A percentile compares a stretch with the other conserved stretches of the same genome.
phyloP scores from a whole-genome alignment of 2,329 filamentous ascomycete genomes.

The Myriangium duriaei region DNA sequence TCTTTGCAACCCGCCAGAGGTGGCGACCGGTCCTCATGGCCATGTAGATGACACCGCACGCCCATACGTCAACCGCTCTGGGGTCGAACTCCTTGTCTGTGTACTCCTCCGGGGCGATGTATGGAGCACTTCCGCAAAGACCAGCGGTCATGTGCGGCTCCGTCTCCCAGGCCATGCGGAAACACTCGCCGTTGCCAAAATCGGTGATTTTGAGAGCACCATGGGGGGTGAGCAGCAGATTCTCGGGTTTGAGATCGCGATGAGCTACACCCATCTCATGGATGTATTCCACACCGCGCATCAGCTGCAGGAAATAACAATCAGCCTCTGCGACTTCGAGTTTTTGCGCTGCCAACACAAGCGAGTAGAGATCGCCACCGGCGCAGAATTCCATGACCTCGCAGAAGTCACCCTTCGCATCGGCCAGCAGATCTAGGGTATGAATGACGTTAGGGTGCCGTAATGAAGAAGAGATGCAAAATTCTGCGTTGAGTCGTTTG shows the following conservation, averaged over 20 bases:
- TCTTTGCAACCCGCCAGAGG: constrained; percentile 92
- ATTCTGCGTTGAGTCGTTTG: constrained; percentile 92
- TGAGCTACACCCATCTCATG: constrained; percentile 99
- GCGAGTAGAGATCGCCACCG: constrained; percentile 86
- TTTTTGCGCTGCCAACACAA: constrained; percentile 82
- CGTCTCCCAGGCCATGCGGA: constrained; percentile 98
- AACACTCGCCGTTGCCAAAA: constrained; percentile 97
- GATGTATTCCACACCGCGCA: constrained; percentile 97
- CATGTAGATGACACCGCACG: constrained; percentile 98
- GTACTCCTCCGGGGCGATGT: constrained; percentile 96
- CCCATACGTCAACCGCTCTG: constrained; percentile 95
- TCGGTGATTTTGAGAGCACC: constrained; percentile 95
- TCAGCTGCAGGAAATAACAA: constrained; percentile 98
- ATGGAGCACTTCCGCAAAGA: constrained; percentile 89
- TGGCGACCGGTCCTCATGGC: constrained; percentile 95
- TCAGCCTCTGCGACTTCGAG: constrained; percentile 87
- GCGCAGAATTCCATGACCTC: constrained; percentile 99
- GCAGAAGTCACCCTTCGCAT: constrained; percentile 94
- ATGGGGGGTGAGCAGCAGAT: constrained; percentile 81
- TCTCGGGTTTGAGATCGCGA: constrained; percentile 92
- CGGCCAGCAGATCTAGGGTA: constrained; percentile 86
- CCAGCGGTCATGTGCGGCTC: constrained; percentile 97
- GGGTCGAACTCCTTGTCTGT: constrained; percentile 92
- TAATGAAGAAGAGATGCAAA: constrained; percentile 94
- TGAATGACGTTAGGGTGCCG: constrained; percentile 97